These are phyloP conservation scores for Trichoderma sp. DNA, from an alignment of 2,329 filamentous ascomycete species.

Conservation along the genomic window DNA sequence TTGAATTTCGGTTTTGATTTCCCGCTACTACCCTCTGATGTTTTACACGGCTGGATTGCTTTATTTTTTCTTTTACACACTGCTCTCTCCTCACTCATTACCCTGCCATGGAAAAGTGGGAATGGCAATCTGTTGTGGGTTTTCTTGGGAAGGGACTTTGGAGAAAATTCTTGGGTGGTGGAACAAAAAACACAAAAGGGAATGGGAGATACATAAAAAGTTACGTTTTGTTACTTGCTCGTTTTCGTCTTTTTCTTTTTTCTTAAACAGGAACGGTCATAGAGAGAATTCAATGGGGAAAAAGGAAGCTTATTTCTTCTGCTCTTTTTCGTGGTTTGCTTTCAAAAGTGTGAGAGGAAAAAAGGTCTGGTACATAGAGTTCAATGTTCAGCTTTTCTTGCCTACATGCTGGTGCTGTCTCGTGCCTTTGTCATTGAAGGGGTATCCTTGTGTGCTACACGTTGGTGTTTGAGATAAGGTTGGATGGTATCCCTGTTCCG, in stretches of 20 bases:
- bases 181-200: conserved; percentile 15
- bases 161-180: conserved; percentile 4
- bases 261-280: conserved; percentile 12
- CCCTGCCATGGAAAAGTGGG: not conserved
- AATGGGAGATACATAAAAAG: conserved; percentile 22
- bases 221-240: conserved; percentile 8
- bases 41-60: conserved; percentile 15
- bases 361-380: not conserved
- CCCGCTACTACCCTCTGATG: not conserved
- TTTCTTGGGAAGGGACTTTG: not conserved
- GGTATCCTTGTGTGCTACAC: not conserved
- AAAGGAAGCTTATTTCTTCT: not conserved
- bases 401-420: not conserved
- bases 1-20: not conserved
- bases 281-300: conserved; percentile 10
- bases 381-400: not conserved
- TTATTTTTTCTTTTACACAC: not conserved
- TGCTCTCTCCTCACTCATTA: not conserved
- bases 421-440: not conserved
- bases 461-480: not conserved
- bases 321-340: not conserved
- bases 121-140: not conserved
- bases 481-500: not conserved
- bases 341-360: not conserved
- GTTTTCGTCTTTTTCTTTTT: not conserved